Base-by-base conservation (phyloP, 192 early-diverging fungal species). In the Coemansia sp. region DNA sequence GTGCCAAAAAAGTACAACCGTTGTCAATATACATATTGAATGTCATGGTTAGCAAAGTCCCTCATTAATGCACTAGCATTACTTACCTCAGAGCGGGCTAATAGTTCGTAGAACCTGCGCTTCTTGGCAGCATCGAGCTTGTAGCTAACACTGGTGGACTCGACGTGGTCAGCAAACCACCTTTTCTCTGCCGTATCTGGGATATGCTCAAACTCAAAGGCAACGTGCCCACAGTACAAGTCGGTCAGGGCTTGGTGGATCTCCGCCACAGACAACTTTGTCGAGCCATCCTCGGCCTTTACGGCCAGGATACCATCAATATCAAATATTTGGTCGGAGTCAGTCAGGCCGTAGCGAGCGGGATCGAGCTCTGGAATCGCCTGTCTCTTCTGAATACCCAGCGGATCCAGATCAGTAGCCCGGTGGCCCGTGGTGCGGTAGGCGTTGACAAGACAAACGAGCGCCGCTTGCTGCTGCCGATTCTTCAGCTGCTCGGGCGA, bases 121-220 rank as follows among this genome's bases (percentile, higher is more conserved):
- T 92, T 92, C 64, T 93, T 85, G 12, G 45, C 36, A 15, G 37
- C 60, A 15, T 66, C 74, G 9, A 68, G 61, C 32, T 46, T 41
- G 39, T 27, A 61, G 15, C 67, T 62, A 2, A 60, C 34, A 48
- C 74, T 72, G 2, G 76, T 50, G 77, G 80, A 64, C 84, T 98
- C 97, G 41, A 96, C 90, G 34, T 89, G 85, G 67, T 93, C 86
- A 12, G 90, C 90, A 70, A 94, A 94, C 95, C 95, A 98, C 71
- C 94, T 80, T 41, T 91, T 85, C 77, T 97, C 94, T 36, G 88
- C 90, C 15, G 88, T 83, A 65, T 92, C 91, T 0, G 95, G 94
- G 48, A 97, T 89, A 68, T 98, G 96, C 73, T 86, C 87, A 86
- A 97, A 98, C 85, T 98, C 96, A 74, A 93, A 97, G 12, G 94